Percentiles rank a stretch among this genome's conserved stretches.
These are phyloP conservation scores for Solanum verrucosum DNA, from an alignment of 257 asterid species.

Conservation along the genomic window DNA sequence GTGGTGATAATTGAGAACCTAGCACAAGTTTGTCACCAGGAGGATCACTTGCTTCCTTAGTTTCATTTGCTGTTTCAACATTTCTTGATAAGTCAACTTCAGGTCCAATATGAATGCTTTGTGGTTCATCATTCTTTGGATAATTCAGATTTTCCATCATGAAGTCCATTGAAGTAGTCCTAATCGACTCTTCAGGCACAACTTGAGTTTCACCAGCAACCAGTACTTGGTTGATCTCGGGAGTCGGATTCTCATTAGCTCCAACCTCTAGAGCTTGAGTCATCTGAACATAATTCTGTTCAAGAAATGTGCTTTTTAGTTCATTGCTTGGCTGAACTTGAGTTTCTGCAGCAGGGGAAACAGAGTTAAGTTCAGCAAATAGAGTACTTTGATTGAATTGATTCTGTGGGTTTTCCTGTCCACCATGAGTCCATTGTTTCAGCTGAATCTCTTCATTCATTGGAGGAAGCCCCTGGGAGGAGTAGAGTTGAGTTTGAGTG, in stretches of 20 bases:
- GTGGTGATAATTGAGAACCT: constrained; percentile 9
- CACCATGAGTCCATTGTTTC: neutral
- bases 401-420: constrained; percentile 1
- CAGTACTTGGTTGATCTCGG: constrained; percentile 24
- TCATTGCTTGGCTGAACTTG: neutral
- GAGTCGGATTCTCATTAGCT: neutral
- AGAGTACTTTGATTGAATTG: constrained; percentile 1
- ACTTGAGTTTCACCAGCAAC: constrained; percentile 31
- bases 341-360: constrained; percentile 1
- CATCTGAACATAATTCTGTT: constrained; percentile 6
- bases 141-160: constrained; percentile 17
- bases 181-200: constrained; percentile 18
- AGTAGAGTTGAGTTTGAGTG: constrained; percentile 15
- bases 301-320: constrained; percentile 9
- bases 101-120: constrained; percentile 8
- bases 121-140: neutral
- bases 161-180: constrained; percentile 26
- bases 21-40: neutral
- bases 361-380: neutral
- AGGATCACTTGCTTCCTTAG: constrained; percentile 1
- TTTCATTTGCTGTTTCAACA: constrained; percentile 3
- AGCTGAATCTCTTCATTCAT: neutral
- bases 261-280: constrained; percentile 3
- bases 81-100: constrained; percentile 4
- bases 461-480: neutral